A percentile compares a stretch with the other conserved stretches of the same genome.
Conservation (phyloP, 169 alveolate genomes). For the Theileria parva region DNA sequence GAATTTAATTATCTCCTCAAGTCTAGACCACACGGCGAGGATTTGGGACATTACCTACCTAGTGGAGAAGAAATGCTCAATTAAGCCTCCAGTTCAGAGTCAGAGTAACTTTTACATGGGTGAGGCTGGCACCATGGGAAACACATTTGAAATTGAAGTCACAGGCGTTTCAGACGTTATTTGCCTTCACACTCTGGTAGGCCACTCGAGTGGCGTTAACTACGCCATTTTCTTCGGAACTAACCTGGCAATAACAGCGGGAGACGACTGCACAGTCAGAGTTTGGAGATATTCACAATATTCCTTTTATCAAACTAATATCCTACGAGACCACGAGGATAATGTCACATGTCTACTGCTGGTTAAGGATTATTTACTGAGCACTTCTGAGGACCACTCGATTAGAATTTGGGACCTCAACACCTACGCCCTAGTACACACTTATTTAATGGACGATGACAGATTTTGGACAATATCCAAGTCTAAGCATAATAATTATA, state of each 20-base stretch:
- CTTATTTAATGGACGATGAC: constrained; percentile 89
- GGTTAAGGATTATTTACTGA: constrained; percentile 88
- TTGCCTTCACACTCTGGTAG: constrained; percentile 89
- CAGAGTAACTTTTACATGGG: background rate
- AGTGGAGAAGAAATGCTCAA: constrained; percentile 87
- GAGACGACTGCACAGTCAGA: constrained; percentile 93
- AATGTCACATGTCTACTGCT: constrained; percentile 91
- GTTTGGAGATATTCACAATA: constrained; percentile 92
- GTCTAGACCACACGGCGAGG: constrained; percentile 92
- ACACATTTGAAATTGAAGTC: constrained; percentile 20
- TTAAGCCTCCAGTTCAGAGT: constrained; percentile 17
- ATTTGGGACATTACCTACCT: constrained; percentile 93
- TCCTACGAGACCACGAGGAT: constrained; percentile 91
- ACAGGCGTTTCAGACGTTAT: constrained; percentile 31
- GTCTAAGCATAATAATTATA: constrained; percentile 84
- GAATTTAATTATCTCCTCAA: constrained; percentile 89
- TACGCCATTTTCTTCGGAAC: constrained; percentile 92
- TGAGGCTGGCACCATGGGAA: background rate
- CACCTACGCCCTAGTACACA: constrained; percentile 85
- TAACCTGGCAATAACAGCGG: constrained; percentile 89
- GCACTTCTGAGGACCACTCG: constrained; percentile 93
- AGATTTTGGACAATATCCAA: constrained; percentile 91
- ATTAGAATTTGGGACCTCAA: constrained; percentile 92
- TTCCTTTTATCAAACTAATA: constrained; percentile 91
- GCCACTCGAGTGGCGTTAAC: constrained; percentile 96